phyloP scores from a whole-genome alignment of 306 rosid genomes.

The Geum urbanum region DNA sequence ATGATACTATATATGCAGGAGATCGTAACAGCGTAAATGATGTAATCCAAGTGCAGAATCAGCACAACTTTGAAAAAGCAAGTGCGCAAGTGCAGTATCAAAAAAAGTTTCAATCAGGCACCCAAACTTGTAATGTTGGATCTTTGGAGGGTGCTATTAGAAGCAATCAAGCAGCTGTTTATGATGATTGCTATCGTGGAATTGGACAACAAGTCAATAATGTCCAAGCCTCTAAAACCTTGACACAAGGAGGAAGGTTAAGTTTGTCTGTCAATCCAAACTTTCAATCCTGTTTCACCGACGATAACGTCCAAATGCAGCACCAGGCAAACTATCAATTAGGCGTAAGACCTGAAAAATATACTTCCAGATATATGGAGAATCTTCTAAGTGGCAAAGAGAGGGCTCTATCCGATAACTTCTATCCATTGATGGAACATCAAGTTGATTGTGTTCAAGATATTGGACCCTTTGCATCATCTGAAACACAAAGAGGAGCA shows the following conservation, averaged over 20 bases:
- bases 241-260: neutral
- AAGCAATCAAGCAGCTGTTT: constrained; percentile 11
- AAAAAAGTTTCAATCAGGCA: constrained; percentile 11
- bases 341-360: neutral
- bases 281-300: constrained; percentile 7
- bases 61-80: neutral
- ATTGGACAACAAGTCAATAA: constrained; percentile 7
- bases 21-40: constrained; percentile 2
- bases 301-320: constrained; percentile 3
- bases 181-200: constrained; percentile 5
- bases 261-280: constrained; percentile 8
- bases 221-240: neutral
- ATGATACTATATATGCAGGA: constrained; percentile 7
- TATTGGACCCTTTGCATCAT: constrained; percentile 12
- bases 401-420: neutral
- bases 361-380: constrained; percentile 13
- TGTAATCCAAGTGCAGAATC: constrained; percentile 13
- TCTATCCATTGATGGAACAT: neutral
- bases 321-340: constrained; percentile 7
- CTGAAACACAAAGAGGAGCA: constrained; percentile 10
- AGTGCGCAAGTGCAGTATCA: constrained; percentile 1
- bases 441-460: constrained; percentile 11
- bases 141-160: neutral
- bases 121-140: neutral
- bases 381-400: constrained; percentile 1